Evolutionary conservation across 1,139 yeast genomes (phyloP).

Genomic region (Chernovozyma aurita): DNA sequence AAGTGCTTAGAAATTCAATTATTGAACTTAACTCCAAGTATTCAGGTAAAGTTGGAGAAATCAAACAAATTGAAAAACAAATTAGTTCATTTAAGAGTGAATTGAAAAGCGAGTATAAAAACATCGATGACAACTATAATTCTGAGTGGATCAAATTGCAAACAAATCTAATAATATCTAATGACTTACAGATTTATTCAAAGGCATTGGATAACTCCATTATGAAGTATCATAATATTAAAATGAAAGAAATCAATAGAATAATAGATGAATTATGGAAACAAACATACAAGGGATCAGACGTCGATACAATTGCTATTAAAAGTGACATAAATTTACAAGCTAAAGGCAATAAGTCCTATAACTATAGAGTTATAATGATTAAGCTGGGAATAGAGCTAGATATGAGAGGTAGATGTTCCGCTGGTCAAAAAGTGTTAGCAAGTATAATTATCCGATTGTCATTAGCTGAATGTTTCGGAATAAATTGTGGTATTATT

Average conservation of each 20-base stretch:
- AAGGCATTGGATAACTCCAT: constrained; percentile 90
- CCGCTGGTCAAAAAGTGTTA: constrained; percentile 95
- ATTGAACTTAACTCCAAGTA: constrained; percentile 60
- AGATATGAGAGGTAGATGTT: constrained; percentile 97
- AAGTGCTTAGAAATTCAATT: constrained; percentile 48
- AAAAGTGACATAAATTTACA: constrained; percentile 69
- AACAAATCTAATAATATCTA: constrained; percentile 73
- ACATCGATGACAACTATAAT: constrained; percentile 60
- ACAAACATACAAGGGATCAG: constrained; percentile 90
- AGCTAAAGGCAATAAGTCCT: constrained; percentile 62
- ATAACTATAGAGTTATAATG: constrained; percentile 95
- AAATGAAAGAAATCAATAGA: constrained; percentile 90
- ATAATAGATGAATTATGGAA: constrained; percentile 92
- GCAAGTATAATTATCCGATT: constrained; percentile 89
- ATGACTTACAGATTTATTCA: constrained; percentile 77
- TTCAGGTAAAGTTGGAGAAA: constrained; percentile 81
- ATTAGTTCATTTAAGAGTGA: constrained; percentile 52
- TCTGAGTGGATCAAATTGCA: constrained; percentile 74
- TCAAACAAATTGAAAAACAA: constrained; percentile 78
- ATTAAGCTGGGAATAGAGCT: constrained; percentile 84
- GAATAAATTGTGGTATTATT: constrained; percentile 89
- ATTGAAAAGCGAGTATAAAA: constrained; percentile 63
- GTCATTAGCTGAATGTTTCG: constrained; percentile 95
- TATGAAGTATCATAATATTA: constrained; percentile 85
- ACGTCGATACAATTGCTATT: constrained; percentile 86